Base-by-base conservation (phyloP, 306 rosid genomes). In the Dalbergia cochinchinensis region DNA sequence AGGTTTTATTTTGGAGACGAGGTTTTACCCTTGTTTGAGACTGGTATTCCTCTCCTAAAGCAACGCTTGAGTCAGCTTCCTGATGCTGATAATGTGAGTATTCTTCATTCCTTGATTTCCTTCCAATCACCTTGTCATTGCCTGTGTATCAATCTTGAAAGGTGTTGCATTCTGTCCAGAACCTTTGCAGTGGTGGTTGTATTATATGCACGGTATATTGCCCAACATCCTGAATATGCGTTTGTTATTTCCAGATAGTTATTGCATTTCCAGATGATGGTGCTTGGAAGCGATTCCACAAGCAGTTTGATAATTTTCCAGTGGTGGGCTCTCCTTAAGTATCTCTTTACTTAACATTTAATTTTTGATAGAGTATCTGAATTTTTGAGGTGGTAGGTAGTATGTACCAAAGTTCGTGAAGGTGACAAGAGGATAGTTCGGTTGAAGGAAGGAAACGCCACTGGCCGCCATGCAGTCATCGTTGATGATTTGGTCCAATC, bases 401-500 rank as follows among this genome's bases (percentile, higher is more conserved):
- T 95, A 39, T 95, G 99, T 68, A 83, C 86, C 4, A 95, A 93
- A 84, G 99, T 95, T 74, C 99, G 98, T 65, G 98, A 95, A 86
- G 99, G 95, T 7, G 96, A 93, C 78, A 93, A 95, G 90, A 89
- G 97, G 87, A 93, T 93, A 79, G 99, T 95, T 55, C 92, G 98
- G 81, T 80, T 95, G 81, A 95, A 95, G 86, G 99, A 95, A 87
- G 99, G 98, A 69, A 66, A 85, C 48, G 97, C 94, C 41, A 73
- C 88, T 26, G 99, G 96, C 47, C 82, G 65, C 77, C 99, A 95
- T 76, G 98, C 93, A 0, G 99, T 95, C 78, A 91, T 93, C 80
- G 97, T 95, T 71, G 99, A 95, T 80, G 99, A 95, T 91, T 87
- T 95, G 86, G 99, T 95, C 71, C 99, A 95, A 89, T 95, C 99